Conservation (phyloP, 305 asterid species). For the Fraxinus paxiana region DNA sequence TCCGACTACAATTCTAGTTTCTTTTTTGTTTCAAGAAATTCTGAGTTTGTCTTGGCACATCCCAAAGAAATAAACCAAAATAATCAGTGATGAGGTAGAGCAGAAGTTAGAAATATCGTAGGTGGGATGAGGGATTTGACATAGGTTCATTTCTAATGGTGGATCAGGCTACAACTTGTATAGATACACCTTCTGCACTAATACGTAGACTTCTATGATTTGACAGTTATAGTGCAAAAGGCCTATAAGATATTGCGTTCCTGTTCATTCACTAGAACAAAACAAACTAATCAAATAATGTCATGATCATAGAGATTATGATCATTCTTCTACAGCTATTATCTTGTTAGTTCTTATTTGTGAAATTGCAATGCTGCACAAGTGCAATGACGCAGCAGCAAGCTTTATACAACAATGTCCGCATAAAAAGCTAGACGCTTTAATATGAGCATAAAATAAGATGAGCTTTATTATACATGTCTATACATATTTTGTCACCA, state of each 20-base stretch:
- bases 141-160: not conserved
- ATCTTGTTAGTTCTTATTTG: not conserved
- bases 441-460: not conserved
- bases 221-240: not conserved
- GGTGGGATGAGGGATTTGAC: not conserved
- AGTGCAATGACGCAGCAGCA: not conserved
- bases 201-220: not conserved
- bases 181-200: not conserved
- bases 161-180: not conserved
- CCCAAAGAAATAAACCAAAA: not conserved
- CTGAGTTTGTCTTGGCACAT: not conserved
- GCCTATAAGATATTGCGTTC: not conserved
- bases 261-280: not conserved
- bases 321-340: not conserved
- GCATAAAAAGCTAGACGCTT: not conserved
- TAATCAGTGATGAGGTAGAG: not conserved
- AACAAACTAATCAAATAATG: not conserved
- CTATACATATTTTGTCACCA: not conserved
- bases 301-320: not conserved
- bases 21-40: not conserved
- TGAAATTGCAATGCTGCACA: not conserved
- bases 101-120: not conserved
- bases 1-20: not conserved
- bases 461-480: not conserved
- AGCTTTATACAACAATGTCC: not conserved